A percentile compares a stretch with the other conserved stretches of the same genome.
Evolutionary conservation across 1,284 basidiomycete species (phyloP).

Genomic region (Naganishia albida): DNA sequence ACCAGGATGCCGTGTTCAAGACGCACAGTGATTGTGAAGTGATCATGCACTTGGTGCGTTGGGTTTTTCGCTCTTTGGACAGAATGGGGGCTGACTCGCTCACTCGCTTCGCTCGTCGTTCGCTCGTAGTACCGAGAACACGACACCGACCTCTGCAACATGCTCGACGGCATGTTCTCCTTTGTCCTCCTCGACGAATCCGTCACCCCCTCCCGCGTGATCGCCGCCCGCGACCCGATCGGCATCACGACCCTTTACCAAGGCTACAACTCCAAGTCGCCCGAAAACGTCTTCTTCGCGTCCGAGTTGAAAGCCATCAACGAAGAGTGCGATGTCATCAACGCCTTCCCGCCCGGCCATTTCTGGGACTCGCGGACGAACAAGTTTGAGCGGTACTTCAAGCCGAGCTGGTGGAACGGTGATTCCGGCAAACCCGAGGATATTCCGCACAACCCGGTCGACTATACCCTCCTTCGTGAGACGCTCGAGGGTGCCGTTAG

Average conservation of each 20-base stretch:
- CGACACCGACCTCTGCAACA: constrained; percentile 69
- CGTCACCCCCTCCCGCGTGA: constrained; percentile 80
- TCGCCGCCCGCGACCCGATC: constrained; percentile 95
- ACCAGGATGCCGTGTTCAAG: constrained; percentile 75
- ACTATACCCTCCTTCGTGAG: constrained; percentile 74
- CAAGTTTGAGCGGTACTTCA: constrained; percentile 77
- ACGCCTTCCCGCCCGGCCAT: constrained; percentile 96
- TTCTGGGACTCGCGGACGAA: constrained; percentile 81
- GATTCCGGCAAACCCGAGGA: constrained; percentile 64
- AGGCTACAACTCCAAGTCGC: constrained; percentile 82
- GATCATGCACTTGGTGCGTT: constrained; percentile 81
- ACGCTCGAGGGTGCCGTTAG: constrained; percentile 88
- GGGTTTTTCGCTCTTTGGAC: not conserved
- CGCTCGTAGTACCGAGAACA: constrained; percentile 74
- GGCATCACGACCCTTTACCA: constrained; percentile 98
- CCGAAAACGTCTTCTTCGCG: constrained; percentile 86
- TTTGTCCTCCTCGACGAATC: constrained; percentile 95
- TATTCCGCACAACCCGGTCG: constrained; percentile 67
- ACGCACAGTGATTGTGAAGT: constrained; percentile 99
- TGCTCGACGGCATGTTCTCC: constrained; percentile 98
- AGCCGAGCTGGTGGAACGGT: constrained; percentile 80
- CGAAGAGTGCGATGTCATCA: constrained; percentile 92
- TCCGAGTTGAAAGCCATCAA: constrained; percentile 93
- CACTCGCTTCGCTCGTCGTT: not conserved
- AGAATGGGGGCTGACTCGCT: not conserved